Evolutionary conservation across 2,329 filamentous ascomycete genomes (phyloP).

Genomic region (Colletotrichum truncatum): DNA sequence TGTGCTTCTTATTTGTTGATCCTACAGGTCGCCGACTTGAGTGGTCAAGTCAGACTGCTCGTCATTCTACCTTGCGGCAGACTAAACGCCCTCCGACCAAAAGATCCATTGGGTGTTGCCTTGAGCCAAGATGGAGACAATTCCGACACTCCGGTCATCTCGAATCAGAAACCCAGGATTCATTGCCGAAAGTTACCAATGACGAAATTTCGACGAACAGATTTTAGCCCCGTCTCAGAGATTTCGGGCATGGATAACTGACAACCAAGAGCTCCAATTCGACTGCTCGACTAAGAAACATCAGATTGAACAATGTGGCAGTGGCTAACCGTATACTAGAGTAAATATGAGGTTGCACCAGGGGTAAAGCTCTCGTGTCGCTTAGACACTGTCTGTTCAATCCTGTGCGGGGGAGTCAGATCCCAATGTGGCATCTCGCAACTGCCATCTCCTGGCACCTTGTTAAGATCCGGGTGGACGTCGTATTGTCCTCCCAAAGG

Average conservation of each 20-base stretch:
- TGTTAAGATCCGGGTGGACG: not conserved
- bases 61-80: not conserved
- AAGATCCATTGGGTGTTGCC: not conserved
- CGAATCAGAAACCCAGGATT: not conserved
- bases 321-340: too few species aligned
- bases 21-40: not conserved
- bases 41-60: not conserved
- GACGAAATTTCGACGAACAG: slow-evolving; percentile 1
- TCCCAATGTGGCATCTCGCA: not conserved
- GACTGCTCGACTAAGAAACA: too few species aligned
- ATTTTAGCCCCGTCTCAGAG: not conserved
- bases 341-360: not conserved
- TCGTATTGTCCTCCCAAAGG: not conserved
- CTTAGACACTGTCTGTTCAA: not conserved
- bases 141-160: not conserved
- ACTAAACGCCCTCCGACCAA: not conserved
- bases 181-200: not conserved
- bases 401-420: not conserved
- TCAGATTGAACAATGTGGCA: too few species aligned
- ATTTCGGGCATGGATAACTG: not conserved
- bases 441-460: not conserved
- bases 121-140: not conserved
- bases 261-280: not conserved
- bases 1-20: not conserved
- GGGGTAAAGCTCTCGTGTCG: not conserved